phyloP scores from a whole-genome alignment of 345 rosid genomes.

The Eucalyptus polybractea region DNA sequence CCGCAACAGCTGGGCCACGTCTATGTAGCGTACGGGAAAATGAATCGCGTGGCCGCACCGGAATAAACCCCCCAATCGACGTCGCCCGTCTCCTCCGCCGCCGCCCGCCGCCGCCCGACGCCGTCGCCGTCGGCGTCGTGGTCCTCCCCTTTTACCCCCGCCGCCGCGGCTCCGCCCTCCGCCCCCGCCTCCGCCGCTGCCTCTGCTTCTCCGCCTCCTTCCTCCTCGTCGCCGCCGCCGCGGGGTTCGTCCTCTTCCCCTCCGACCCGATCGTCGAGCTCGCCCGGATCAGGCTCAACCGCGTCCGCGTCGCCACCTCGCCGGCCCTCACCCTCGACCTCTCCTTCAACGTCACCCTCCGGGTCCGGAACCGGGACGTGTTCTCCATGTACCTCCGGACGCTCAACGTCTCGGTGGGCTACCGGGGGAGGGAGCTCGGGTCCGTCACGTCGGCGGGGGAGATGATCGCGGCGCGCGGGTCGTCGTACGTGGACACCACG shows the following conservation, averaged over 20 bases:
- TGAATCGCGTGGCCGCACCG: neutral
- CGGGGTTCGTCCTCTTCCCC: conserved; percentile 50
- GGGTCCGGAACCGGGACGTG: conserved; percentile 52
- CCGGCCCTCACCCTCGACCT: conserved; percentile 43
- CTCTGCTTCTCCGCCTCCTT: conserved; percentile 22
- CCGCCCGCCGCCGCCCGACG: conserved; percentile 5
- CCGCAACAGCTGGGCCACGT: neutral
- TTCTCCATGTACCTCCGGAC: conserved; percentile 53
- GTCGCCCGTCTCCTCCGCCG: neutral
- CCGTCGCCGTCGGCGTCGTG: conserved; percentile 19
- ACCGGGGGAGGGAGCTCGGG: conserved; percentile 73
- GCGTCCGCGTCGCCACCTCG: conserved; percentile 30
- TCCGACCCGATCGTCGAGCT: conserved; percentile 49
- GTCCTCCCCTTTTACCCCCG: conserved; percentile 31
- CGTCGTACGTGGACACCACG: conserved; percentile 55
- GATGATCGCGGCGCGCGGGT: conserved; percentile 41
- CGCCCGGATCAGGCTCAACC: conserved; percentile 48
- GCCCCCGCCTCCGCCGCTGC: conserved; percentile 22
- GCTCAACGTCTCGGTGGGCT: conserved; percentile 57
- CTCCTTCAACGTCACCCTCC: conserved; percentile 51
- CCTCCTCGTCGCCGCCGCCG: conserved; percentile 33
- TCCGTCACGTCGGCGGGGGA: conserved; percentile 45
- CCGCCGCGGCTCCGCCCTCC: conserved; percentile 3
- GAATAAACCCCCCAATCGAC: neutral
- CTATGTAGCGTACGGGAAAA: neutral